Evolutionary conservation across 2,329 filamentous ascomycete species (phyloP).

Genomic region (Sarocladiaceae sp.): DNA sequence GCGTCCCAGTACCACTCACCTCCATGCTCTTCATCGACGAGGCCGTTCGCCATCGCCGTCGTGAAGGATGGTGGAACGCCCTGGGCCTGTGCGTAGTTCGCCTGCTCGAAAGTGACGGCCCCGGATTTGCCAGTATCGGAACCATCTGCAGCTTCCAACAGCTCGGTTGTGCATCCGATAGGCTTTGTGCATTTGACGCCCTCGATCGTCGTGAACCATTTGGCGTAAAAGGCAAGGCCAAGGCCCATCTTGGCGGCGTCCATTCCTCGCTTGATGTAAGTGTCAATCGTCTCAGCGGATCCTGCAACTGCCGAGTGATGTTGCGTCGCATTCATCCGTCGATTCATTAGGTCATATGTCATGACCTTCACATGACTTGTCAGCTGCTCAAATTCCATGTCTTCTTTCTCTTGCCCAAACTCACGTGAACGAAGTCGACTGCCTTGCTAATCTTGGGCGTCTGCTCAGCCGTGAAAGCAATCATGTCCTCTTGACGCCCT

Average conservation of each 20-base stretch:
- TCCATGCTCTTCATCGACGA: constrained; percentile 39
- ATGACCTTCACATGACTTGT: constrained; percentile 40
- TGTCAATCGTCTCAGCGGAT: constrained; percentile 48
- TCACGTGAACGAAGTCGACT: constrained; percentile 60
- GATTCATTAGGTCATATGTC: constrained; percentile 69
- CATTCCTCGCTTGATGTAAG: constrained; percentile 53
- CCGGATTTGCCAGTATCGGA: constrained; percentile 47
- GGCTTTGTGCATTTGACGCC: constrained; percentile 38
- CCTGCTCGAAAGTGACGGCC: constrained; percentile 31
- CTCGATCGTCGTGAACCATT: constrained; percentile 55
- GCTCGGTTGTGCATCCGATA: constrained; percentile 51
- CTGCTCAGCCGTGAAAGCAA: constrained; percentile 53
- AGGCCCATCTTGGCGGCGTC: constrained; percentile 52
- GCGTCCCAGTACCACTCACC: constrained; percentile 51
- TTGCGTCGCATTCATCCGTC: constrained; percentile 57
- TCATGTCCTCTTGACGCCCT: constrained; percentile 57
- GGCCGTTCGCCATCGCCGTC: constrained; percentile 32
- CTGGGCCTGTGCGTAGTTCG: constrained; percentile 20
- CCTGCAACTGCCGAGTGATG: constrained; percentile 56
- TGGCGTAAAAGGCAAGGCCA: constrained; percentile 63
- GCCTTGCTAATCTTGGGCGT: constrained; percentile 51
- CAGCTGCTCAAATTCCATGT: neutral
- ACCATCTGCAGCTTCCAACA: constrained; percentile 55
- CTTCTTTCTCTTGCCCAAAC: constrained; percentile 1
- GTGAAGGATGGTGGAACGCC: constrained; percentile 24